A percentile compares a stretch with the other conserved stretches of the same genome.
phyloP scores from a whole-genome alignment of 768 basidiomycete genomes.

The Psilocybe cubensis region DNA sequence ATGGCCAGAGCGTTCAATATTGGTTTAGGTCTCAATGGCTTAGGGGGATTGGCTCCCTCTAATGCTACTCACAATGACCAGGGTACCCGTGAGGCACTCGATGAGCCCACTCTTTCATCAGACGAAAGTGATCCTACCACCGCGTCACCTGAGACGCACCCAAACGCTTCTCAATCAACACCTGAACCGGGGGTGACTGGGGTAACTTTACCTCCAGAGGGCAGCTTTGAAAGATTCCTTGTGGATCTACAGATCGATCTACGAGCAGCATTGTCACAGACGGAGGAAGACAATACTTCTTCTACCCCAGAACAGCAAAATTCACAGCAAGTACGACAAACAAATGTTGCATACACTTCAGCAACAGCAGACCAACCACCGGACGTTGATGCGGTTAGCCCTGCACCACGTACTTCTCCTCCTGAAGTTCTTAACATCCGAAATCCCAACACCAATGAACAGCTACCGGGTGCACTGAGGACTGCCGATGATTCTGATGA shows the following conservation, averaged over 20 bases:
- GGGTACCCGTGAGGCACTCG: constrained; percentile 6
- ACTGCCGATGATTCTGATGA: constrained; percentile 5
- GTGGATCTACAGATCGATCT: constrained; percentile 79
- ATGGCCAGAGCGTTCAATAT: constrained; percentile 83
- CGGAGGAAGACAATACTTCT: constrained; percentile 19
- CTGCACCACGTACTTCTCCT: neutral
- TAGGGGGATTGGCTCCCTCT: constrained; percentile 17
- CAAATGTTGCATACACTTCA: neutral
- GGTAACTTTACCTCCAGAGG: constrained; percentile 46
- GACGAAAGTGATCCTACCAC: neutral
- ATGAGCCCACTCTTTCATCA: constrained; percentile 4
- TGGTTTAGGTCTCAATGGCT: constrained; percentile 55
- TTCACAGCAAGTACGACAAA: neutral
- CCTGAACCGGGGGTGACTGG: neutral
- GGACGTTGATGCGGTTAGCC: neutral
- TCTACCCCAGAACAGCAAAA: constrained; percentile 3
- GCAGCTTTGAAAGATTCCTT: constrained; percentile 82
- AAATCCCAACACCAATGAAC: neutral
- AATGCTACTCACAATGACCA: constrained; percentile 9
- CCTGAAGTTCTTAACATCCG: neutral
- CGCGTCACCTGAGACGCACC: constrained; percentile 3
- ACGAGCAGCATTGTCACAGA: constrained; percentile 58
- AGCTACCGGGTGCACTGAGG: neutral
- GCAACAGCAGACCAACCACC: neutral
- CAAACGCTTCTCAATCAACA: neutral